A percentile compares a stretch with the other conserved stretches of the same genome.
These are phyloP conservation scores for Gentiana macrophylla DNA, from an alignment of 257 asterid species.

Conservation along the genomic window DNA sequence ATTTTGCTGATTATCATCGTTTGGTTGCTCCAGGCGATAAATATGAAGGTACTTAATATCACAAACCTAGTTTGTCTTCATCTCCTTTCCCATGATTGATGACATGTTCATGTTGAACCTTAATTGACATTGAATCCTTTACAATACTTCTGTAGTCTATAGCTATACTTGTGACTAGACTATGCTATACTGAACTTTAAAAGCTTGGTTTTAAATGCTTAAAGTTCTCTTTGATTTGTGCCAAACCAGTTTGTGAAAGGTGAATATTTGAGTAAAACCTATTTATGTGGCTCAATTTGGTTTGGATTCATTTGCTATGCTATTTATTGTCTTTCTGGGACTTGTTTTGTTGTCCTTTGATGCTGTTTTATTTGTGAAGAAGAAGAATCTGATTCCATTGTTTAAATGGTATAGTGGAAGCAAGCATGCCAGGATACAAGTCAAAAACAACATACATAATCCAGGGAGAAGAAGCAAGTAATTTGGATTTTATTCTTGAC, in stretches of 20 bases:
- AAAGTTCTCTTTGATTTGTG: too few relatives aligned
- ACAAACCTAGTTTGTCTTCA: background rate
- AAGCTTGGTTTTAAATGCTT: too few relatives aligned
- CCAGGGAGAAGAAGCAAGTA: constrained; percentile 48
- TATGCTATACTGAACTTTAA: too few relatives aligned
- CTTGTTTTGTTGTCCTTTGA: too few relatives aligned
- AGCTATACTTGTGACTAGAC: too few relatives aligned
- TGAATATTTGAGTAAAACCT: too few relatives aligned
- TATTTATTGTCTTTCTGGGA: too few relatives aligned
- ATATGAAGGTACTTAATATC: constrained; percentile 48
- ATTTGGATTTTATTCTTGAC: constrained; percentile 64
- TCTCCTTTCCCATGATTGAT: background rate
- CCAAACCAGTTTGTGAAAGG: too few relatives aligned
- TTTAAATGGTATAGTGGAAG: constrained; percentile 35
- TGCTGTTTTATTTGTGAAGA: background rate
- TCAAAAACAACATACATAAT: constrained; percentile 40
- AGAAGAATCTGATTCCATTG: background rate
- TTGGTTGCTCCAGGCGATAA: constrained; percentile 56
- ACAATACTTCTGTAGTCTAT: too few relatives aligned
- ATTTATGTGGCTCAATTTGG: too few relatives aligned
- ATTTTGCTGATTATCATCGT: constrained; percentile 64
- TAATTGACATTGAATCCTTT: background rate
- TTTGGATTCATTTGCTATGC: too few relatives aligned
- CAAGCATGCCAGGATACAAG: constrained; percentile 60
- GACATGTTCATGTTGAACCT: background rate